A percentile compares a stretch with the other conserved stretches of the same genome.
phyloP scores from a whole-genome alignment of 2,329 filamentous ascomycete genomes.

The Apiospora saccharicola region DNA sequence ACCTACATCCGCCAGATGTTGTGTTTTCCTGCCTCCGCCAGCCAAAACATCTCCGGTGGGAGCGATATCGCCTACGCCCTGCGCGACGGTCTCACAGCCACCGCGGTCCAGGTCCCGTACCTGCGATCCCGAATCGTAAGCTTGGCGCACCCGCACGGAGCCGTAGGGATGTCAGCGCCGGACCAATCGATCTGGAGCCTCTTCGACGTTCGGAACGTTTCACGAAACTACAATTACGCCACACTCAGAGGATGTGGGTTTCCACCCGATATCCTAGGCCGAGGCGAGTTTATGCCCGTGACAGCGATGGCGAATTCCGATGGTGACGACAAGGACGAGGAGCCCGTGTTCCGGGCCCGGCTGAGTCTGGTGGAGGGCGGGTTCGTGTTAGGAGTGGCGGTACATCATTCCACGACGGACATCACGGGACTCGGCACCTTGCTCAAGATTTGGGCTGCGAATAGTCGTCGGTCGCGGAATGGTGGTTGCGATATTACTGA shows the following conservation, averaged over 20 bases:
- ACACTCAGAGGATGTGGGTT: neutral
- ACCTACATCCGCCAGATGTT: slow-evolving; percentile 39
- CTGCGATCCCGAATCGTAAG: slow-evolving; percentile 35
- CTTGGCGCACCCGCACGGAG: slow-evolving; percentile 26
- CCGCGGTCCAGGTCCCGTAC: slow-evolving; percentile 37
- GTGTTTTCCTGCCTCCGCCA: slow-evolving; percentile 35
- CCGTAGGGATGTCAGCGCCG: slow-evolving; percentile 29
- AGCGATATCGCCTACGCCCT: slow-evolving; percentile 27
- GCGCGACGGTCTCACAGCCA: slow-evolving; percentile 30
- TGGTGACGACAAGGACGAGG: no score
- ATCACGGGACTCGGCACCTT: slow-evolving; percentile 40
- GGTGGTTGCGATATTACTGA: slow-evolving; percentile 30
- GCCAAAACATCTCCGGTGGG: neutral
- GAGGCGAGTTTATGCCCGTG: neutral
- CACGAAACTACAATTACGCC: neutral
- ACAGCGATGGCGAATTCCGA: neutral
- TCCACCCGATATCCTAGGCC: neutral
- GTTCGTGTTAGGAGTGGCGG: slow-evolving; percentile 36
- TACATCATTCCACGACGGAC: slow-evolving; percentile 40
- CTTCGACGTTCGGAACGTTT: slow-evolving; percentile 22
- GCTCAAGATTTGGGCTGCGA: slow-evolving; percentile 40
- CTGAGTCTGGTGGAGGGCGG: slow-evolving; percentile 36
- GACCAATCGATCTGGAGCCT: slow-evolving; percentile 34
- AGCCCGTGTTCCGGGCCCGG: slow-evolving; percentile 37
- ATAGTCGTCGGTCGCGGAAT: slow-evolving; percentile 32